Conservation (phyloP, 108 stramenopile species). For the Nitzschia sp. region DNA sequence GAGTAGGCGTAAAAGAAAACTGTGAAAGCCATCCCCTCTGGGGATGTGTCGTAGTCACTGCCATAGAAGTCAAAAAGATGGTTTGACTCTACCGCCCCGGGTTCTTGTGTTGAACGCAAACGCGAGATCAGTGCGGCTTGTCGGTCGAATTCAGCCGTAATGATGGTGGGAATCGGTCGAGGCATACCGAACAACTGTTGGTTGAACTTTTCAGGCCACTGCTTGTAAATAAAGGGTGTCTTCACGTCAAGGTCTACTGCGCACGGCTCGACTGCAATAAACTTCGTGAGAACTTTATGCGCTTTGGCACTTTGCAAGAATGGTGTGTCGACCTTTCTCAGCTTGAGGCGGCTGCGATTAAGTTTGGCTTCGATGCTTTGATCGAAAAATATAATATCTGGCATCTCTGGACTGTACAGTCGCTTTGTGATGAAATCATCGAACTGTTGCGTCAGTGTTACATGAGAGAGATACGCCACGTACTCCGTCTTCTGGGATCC, state of each 20-base stretch:
- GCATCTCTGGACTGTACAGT: conserved; percentile 78
- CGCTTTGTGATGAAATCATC: conserved; percentile 86
- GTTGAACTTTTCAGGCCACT: conserved; percentile 79
- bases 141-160: conserved; percentile 86
- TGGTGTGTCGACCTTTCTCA: conserved; percentile 78
- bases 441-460: conserved; percentile 84
- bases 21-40: conserved; percentile 73
- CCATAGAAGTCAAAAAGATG: conserved; percentile 23
- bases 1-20: conserved; percentile 80
- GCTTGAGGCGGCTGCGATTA: conserved; percentile 69
- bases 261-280: conserved; percentile 73
- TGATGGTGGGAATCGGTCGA: conserved; percentile 78
- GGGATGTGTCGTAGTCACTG: conserved; percentile 56
- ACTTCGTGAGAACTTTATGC: conserved; percentile 72
- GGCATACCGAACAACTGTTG: conserved; percentile 55
- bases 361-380: conserved; percentile 87
- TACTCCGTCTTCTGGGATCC: conserved; percentile 65
- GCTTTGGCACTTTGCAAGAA: conserved; percentile 77
- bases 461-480: conserved; percentile 62
- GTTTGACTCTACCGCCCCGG: conserved; percentile 19
- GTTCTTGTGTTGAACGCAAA: conserved; percentile 41
- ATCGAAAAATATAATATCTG: conserved; percentile 88
- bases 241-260: conserved; percentile 20
- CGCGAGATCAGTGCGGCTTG: conserved; percentile 62
- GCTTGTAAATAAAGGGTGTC: conserved; percentile 59